Evolutionary conservation across 2,329 filamentous ascomycete genomes (phyloP).

Genomic region (Aspergillus novofumigatus): DNA sequence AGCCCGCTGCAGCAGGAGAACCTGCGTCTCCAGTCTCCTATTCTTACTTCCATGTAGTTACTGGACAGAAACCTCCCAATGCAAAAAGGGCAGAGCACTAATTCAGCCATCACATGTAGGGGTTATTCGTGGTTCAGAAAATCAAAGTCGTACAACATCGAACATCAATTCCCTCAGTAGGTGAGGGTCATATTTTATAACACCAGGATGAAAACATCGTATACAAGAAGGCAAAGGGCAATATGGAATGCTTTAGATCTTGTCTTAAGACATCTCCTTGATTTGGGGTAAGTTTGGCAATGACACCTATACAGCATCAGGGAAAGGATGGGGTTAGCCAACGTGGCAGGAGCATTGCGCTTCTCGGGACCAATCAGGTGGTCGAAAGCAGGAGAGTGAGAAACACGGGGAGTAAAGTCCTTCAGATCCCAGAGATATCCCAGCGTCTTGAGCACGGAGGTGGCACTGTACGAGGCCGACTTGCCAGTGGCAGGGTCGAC

Average conservation of each 20-base stretch:
- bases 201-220: no score
- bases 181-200: no score
- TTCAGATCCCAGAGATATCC: slow-evolving; percentile 29
- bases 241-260: not conserved
- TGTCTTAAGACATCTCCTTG: not conserved
- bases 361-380: slow-evolving; percentile 18
- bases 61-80: no score
- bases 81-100: no score
- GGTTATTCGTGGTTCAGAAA: no score
- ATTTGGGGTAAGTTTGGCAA: not conserved
- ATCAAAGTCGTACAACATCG: no score
- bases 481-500: slow-evolving; percentile 23
- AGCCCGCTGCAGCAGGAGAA: no score
- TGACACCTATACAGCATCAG: slow-evolving; percentile 10
- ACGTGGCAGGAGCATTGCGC: slow-evolving; percentile 10
- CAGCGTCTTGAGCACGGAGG: slow-evolving; percentile 29
- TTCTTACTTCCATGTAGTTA: no score
- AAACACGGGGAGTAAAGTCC: slow-evolving; percentile 25
- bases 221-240: not conserved
- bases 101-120: no score
- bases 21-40: no score
- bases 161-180: no score
- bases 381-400: slow-evolving; percentile 28
- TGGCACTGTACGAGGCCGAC: slow-evolving; percentile 22
- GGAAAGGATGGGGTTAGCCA: slow-evolving; percentile 22